Conservation (phyloP, 306 rosid genomes). For the Lathyrus oleraceus region DNA sequence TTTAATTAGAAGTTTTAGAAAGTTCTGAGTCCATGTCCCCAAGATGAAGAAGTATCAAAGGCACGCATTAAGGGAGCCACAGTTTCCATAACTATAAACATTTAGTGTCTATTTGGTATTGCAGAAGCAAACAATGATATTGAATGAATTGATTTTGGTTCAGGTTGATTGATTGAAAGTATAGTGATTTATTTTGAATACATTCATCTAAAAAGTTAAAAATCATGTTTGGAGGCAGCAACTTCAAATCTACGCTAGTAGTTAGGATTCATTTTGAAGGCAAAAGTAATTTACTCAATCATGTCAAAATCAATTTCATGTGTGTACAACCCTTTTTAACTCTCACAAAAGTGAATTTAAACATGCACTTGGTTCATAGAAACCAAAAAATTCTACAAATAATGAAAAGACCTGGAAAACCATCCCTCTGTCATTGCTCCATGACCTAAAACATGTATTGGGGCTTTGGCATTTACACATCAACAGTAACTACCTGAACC, state of each 20-base stretch:
- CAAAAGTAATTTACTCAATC: neutral
- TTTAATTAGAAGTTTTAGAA: neutral
- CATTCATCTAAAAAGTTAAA: neutral
- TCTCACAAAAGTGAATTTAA: neutral
- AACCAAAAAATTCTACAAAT: slow-evolving; percentile 7
- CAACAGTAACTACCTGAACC: neutral
- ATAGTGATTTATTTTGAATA: neutral
- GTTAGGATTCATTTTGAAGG: neutral
- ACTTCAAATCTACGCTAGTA: neutral
- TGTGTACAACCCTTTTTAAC: neutral
- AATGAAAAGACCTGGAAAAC: neutral
- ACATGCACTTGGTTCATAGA: neutral
- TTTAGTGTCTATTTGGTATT: neutral
- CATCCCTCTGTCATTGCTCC: neutral
- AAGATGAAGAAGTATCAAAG: slow-evolving; percentile 3
- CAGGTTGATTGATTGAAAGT: neutral
- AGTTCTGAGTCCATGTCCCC: neutral
- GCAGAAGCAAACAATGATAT: neutral
- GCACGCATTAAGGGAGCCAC: slow-evolving; percentile 1
- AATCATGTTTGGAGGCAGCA: neutral
- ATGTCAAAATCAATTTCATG: neutral
- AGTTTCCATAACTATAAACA: slow-evolving; percentile 15
- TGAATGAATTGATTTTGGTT: neutral
- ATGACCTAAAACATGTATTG: slow-evolving; percentile 20
- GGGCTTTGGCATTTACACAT: slow-evolving; percentile 15